These are phyloP conservation scores for Jatropha curcas DNA, from an alignment of 345 rosid species.

Conservation along the genomic window DNA sequence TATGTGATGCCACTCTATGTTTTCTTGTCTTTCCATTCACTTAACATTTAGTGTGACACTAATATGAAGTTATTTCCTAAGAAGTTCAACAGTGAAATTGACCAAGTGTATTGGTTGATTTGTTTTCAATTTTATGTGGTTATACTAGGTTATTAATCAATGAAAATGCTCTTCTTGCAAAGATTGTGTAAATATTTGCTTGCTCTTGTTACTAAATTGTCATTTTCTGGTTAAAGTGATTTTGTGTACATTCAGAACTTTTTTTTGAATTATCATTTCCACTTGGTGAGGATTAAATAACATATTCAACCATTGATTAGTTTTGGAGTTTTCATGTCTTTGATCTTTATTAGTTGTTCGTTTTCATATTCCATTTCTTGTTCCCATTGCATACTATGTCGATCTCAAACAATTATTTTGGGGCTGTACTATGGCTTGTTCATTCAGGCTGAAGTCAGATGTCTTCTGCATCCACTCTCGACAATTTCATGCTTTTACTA, in stretches of 20 bases:
- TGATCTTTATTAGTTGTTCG: neutral
- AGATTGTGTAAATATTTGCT: neutral
- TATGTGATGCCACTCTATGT: no score
- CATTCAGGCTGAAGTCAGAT: no score
- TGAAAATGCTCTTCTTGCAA: neutral
- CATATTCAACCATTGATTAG: neutral
- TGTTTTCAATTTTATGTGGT: neutral
- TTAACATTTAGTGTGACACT: neutral
- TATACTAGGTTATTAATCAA: neutral
- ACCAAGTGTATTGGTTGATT: no score
- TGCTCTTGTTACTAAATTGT: neutral
- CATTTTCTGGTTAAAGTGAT: neutral
- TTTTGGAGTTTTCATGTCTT: no score
- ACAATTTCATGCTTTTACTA: no score
- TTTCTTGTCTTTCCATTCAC: neutral
- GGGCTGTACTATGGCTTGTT: neutral
- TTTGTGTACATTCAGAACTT: neutral
- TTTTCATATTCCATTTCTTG: neutral
- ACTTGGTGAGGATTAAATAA: neutral
- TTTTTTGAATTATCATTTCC: neutral
- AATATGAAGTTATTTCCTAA: neutral
- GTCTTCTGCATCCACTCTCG: no score
- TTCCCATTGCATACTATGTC: neutral
- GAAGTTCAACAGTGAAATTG: no score
- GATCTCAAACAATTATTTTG: neutral